These are phyloP conservation scores for Nicotiana attenuata DNA, from an alignment of 257 asterid genomes.

Conservation along the genomic window DNA sequence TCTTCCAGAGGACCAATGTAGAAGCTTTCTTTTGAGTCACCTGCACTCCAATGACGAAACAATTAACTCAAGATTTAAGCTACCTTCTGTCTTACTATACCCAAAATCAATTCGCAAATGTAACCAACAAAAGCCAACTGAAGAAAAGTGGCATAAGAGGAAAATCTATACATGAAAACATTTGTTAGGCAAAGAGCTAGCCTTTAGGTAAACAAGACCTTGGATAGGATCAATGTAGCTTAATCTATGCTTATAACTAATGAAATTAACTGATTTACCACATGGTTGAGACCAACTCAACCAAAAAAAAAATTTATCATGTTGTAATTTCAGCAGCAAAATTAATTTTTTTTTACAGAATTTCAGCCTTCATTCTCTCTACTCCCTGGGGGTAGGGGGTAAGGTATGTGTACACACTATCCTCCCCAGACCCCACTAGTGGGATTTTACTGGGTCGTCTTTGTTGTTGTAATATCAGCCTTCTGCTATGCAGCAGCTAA, in stretches of 20 bases:
- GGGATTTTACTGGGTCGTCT: too few species aligned
- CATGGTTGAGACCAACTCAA: neutral
- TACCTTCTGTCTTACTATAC: neutral
- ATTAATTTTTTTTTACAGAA: neutral
- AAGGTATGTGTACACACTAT: too few species aligned
- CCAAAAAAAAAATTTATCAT: neutral
- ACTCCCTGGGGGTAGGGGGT: too few species aligned
- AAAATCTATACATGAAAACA: neutral
- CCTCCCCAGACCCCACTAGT: too few species aligned
- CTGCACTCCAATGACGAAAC: conserved; percentile 21
- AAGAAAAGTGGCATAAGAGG: neutral
- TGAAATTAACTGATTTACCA: neutral
- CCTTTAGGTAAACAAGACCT: neutral
- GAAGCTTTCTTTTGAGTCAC: conserved; percentile 59
- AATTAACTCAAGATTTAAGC: neutral
- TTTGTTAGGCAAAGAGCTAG: neutral
- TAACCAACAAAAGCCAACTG: neutral
- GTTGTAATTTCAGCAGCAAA: neutral
- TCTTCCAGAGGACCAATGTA: conserved; percentile 44
- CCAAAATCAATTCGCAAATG: neutral
- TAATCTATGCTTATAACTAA: neutral
- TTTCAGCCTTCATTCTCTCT: neutral
- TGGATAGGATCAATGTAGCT: neutral
- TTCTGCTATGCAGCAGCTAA: neutral
- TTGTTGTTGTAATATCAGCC: neutral